Evolutionary conservation across 345 rosid genomes (phyloP), one percentile per base, ranked within the genome.

Genomic region (Populus euphratica): DNA sequence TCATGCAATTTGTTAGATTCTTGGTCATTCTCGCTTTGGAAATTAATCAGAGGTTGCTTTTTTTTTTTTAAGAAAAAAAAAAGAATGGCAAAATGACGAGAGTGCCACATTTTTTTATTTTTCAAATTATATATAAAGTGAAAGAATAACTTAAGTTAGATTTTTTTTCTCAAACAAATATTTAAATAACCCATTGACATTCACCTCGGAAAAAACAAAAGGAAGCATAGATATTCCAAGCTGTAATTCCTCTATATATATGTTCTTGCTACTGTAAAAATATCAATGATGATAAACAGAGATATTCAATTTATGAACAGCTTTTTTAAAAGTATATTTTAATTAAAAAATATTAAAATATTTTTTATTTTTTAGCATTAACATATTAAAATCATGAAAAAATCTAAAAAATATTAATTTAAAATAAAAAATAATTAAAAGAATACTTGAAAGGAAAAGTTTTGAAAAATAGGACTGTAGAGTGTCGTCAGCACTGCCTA

Each of bases 1-100:
- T 84, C 87, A 84, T 82, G 43, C 38, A 67, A 56, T 70, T 25
- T 72, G 36, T 76, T 73, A 56, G 78, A 87, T 78, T 83, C 84
- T 81, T 74, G 29, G 50, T 76, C 82, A 77, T 78, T 81, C 16
- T 18, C 43, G 6, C 29, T 36, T 17, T 0, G 38, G 36, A 33
- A 67, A 35, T 41, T 41, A 41, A 41, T 13, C 27, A 8, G 20
- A 2, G 8, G 11, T 13, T 29, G 23, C 63, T 50, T 5, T 8
- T 2, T 35, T 35, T 20, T 27, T 41, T 14, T 44, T 70, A 14
- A 20, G 21, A 25, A 69, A n/a, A 39, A 41, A 43, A 14, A 17
- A 6, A 39, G 41, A 39, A 67, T 9, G 12, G 16, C 16, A 11
- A 68, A 68, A 36, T 5, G 27, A 20, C 38, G 13, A 8, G 62